Evolutionary conservation across 257 asterid species (phyloP).

Genomic region (Fraxinus cuspidata): DNA sequence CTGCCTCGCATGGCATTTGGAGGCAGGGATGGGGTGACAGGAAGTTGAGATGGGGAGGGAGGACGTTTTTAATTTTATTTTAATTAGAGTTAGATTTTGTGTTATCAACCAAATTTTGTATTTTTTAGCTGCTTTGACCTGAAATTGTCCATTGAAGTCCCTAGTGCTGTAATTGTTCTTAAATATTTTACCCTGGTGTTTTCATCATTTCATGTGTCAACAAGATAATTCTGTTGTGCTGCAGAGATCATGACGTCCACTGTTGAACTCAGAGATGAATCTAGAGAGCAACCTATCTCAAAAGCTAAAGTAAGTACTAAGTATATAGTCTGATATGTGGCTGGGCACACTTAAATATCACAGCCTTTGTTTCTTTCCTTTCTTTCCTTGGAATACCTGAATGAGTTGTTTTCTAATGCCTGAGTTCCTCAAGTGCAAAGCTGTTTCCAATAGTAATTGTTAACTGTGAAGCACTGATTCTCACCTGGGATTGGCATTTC

Average conservation of each 20-base stretch:
- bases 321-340: not conserved
- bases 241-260: conserved; percentile 81
- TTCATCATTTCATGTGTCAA: not conserved
- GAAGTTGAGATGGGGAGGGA: not conserved
- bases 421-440: not conserved
- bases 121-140: not conserved
- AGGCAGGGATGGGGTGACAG: not conserved
- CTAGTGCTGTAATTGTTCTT: not conserved
- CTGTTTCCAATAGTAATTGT: not conserved
- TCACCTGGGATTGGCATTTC: not conserved
- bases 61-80: not conserved
- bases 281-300: conserved; percentile 67
- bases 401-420: not conserved
- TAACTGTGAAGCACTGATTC: too few relatives aligned
- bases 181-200: not conserved
- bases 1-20: not conserved
- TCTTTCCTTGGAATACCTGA: not conserved
- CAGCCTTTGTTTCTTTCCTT: not conserved
- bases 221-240: conserved; percentile 5
- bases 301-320: conserved; percentile 67
- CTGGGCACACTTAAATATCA: not conserved
- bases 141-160: not conserved
- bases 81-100: not conserved
- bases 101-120: not conserved
- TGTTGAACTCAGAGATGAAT: conserved; percentile 73